Evolutionary conservation across 1,284 basidiomycete species (phyloP).

Genomic region (Tremellales sp.): DNA sequence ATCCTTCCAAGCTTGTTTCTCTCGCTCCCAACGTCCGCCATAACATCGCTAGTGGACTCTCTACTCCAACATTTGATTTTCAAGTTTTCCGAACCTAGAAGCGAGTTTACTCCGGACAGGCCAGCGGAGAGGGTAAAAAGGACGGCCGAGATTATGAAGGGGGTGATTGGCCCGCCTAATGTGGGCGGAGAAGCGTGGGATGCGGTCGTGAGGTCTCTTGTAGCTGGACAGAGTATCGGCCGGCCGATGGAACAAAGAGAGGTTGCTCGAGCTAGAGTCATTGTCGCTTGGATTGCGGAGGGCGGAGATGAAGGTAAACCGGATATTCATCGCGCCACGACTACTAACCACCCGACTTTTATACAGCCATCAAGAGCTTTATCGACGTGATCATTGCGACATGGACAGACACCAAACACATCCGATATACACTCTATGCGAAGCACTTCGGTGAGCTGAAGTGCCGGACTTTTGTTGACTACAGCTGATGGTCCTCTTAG

Average conservation of each 20-base stretch:
- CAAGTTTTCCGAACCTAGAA: constrained; percentile 6
- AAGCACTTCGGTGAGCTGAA: constrained; percentile 40
- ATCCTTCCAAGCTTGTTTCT: constrained; percentile 65
- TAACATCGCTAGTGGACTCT: constrained; percentile 22
- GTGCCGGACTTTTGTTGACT: background rate
- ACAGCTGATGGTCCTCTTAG: constrained; percentile 45
- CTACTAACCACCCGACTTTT: constrained; percentile 48
- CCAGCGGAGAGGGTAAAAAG: constrained; percentile 24
- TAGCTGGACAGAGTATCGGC: constrained; percentile 4
- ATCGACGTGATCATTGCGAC: constrained; percentile 35
- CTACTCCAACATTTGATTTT: constrained; percentile 25
- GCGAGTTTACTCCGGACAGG: constrained; percentile 9
- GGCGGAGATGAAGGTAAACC: constrained; percentile 18
- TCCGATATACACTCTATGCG: constrained; percentile 43
- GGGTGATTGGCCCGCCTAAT: constrained; percentile 27
- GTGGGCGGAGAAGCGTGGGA: constrained; percentile 31
- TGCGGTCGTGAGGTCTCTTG: constrained; percentile 18
- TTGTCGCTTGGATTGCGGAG: constrained; percentile 31
- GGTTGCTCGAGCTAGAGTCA: constrained; percentile 23
- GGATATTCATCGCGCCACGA: background rate
- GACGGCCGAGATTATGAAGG: constrained; percentile 17
- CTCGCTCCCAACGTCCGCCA: constrained; percentile 52
- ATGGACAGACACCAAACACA: constrained; percentile 47
- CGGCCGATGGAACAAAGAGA: constrained; percentile 7
- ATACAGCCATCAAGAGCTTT: constrained; percentile 50